These are phyloP conservation scores for Daldinia vernicosa DNA, from an alignment of 495 filamentous ascomycete species.

Conservation along the genomic window DNA sequence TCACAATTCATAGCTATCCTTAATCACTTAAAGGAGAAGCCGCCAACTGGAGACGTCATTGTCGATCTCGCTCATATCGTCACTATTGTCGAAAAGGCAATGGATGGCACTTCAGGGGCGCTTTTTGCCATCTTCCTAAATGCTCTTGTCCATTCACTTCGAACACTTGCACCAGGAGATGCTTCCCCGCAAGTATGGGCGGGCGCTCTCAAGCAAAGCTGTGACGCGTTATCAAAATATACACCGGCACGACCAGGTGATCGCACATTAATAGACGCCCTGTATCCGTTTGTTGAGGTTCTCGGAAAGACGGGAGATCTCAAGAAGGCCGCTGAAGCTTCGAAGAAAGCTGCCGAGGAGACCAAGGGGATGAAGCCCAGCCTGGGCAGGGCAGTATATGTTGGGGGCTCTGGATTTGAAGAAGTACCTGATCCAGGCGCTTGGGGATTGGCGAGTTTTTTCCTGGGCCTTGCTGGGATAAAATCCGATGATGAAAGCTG, in stretches of 20 bases:
- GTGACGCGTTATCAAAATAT: slow-evolving; percentile 77
- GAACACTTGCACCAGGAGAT: slow-evolving; percentile 59
- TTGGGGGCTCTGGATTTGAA: slow-evolving; percentile 82
- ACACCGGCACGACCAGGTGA: slow-evolving; percentile 92
- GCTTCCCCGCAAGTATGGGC: slow-evolving; percentile 73
- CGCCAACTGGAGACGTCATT: slow-evolving; percentile 72
- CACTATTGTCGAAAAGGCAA: slow-evolving; percentile 83
- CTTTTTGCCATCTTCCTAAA: slow-evolving; percentile 97
- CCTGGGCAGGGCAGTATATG: slow-evolving; percentile 88
- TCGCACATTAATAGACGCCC: slow-evolving; percentile 88
- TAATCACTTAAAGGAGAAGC: slow-evolving; percentile 65
- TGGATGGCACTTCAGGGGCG: slow-evolving; percentile 97
- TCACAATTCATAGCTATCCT: slow-evolving; percentile 66
- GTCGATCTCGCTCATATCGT: slow-evolving; percentile 78
- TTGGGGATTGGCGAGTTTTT: slow-evolving; percentile 81
- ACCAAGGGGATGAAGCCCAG: slow-evolving; percentile 93
- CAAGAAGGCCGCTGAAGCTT: slow-evolving; percentile 75
- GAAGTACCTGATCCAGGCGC: slow-evolving; percentile 93
- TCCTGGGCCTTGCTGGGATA: slow-evolving; percentile 72
- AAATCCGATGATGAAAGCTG: slow-evolving; percentile 46
- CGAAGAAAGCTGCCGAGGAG: slow-evolving; percentile 76
- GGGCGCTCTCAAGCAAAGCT: slow-evolving; percentile 73
- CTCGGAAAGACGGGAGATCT: slow-evolving; percentile 70
- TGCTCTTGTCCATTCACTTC: slow-evolving; percentile 79
- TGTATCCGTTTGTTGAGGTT: slow-evolving; percentile 84